These are phyloP conservation scores for Tylopilus balloui DNA, from an alignment of 768 basidiomycete species.

Conservation along the genomic window DNA sequence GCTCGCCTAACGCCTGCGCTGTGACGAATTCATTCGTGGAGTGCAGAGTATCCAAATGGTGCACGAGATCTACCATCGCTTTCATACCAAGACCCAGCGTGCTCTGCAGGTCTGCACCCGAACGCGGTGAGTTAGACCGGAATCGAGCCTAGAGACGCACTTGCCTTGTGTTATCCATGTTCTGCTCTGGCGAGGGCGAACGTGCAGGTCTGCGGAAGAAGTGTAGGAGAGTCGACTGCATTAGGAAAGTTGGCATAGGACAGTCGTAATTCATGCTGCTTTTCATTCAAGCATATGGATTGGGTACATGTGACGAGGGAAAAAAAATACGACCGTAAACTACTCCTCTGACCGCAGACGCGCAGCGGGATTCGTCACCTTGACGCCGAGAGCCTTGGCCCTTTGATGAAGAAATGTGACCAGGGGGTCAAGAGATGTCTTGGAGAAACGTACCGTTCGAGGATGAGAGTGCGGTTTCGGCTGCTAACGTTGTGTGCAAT, in stretches of 20 bases:
- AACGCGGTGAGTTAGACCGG: background rate
- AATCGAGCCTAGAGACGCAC: background rate
- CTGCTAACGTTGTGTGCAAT: conserved; percentile 96
- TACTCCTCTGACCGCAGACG: conserved; percentile 94
- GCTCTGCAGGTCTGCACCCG: conserved; percentile 55
- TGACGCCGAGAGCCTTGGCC: conserved; percentile 82
- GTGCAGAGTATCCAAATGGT: conserved; percentile 13
- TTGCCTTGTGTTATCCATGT: conserved; percentile 29
- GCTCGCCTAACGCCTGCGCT: conserved; percentile 55
- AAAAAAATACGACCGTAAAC: conserved; percentile 38
- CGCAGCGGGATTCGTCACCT: conserved; percentile 90
- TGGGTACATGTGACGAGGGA: conserved; percentile 42
- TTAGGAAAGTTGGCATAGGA: conserved; percentile 19
- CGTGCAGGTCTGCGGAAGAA: conserved; percentile 14
- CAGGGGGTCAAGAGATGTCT: background rate
- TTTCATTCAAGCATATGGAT: conserved; percentile 43
- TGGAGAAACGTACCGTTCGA: conserved; percentile 63
- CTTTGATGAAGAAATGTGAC: conserved; percentile 36
- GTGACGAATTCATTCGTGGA: conserved; percentile 12
- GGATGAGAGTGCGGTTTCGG: conserved; percentile 87
- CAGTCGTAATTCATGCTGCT: conserved; percentile 13
- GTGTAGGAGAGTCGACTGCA: conserved; percentile 19
- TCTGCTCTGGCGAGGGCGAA: conserved; percentile 7
- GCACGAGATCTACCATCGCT: conserved; percentile 46
- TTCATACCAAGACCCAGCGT: conserved; percentile 91